A percentile compares a stretch with the other conserved stretches of the same genome.
Evolutionary conservation across 2,329 filamentous ascomycete species (phyloP).

Genomic region (Pleomassaria siparia): DNA sequence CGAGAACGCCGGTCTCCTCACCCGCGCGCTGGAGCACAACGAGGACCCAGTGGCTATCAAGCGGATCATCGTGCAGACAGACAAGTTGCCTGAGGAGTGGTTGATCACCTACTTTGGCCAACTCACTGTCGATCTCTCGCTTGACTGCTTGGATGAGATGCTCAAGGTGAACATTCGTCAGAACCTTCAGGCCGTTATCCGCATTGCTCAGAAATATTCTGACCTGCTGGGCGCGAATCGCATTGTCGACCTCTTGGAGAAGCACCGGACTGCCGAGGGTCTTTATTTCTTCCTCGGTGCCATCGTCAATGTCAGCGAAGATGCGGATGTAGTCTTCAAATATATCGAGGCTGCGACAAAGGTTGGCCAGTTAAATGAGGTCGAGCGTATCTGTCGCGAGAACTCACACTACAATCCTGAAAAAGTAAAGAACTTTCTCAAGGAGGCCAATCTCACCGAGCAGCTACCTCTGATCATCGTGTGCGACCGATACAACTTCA

Average conservation of each 20-base stretch:
- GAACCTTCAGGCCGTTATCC: slow-evolving; percentile 91
- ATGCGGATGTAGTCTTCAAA: slow-evolving; percentile 96
- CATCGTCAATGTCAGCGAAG: slow-evolving; percentile 95
- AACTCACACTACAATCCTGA: slow-evolving; percentile 87
- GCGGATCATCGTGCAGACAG: slow-evolving; percentile 81
- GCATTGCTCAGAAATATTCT: slow-evolving; percentile 96
- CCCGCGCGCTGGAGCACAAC: slow-evolving; percentile 82
- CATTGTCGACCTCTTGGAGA: slow-evolving; percentile 92
- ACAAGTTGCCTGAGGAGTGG: slow-evolving; percentile 90
- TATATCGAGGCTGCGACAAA: slow-evolving; percentile 97
- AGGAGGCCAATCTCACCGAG: slow-evolving; percentile 89
- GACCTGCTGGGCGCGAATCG: slow-evolving; percentile 86
- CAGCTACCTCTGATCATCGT: slow-evolving; percentile 97
- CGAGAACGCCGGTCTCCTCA: slow-evolving; percentile 80
- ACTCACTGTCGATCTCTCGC: slow-evolving; percentile 89
- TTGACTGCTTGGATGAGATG: slow-evolving; percentile 96
- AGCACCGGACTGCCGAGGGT: slow-evolving; percentile 95
- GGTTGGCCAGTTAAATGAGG: slow-evolving; percentile 91
- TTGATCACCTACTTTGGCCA: slow-evolving; percentile 89
- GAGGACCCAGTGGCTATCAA: slow-evolving; percentile 89
- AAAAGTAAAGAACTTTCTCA: slow-evolving; percentile 99
- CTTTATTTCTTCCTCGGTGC: slow-evolving; percentile 98
- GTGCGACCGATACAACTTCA: slow-evolving; percentile 98
- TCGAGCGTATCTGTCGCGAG: slow-evolving; percentile 95
- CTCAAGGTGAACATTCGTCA: slow-evolving; percentile 94